Base-by-base conservation (phyloP, 208 protist species). In the Tritrichomonas foetus region DNA sequence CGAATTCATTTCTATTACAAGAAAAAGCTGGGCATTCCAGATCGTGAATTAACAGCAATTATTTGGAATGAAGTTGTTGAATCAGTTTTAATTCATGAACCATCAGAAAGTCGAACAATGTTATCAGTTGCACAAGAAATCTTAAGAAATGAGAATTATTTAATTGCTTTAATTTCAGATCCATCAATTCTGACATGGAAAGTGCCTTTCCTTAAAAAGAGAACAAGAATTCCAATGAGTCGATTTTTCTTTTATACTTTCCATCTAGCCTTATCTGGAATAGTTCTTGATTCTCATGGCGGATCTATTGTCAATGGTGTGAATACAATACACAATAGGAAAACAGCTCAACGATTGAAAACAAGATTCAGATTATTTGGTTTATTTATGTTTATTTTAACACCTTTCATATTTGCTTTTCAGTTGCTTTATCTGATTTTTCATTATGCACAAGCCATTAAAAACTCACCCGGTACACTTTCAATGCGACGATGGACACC, bases 51-150 rank as follows among this genome's bases (percentile, higher is more conserved):
- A 33, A 57, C 44, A 22, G 78, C 44, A 30, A 8, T 89, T 5
- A 33, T 44, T 57, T 89, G 78, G 78, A 89, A 33, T 61, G 78
- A 89, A 33, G 27, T 89, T 57, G 9, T 89, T 57, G 78, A 89
- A n/a, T 0, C 3, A 20, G 41, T 89, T 33, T 20, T 49, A 16
- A 16, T 20, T 1, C 33, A 57, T 33, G 78, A 89, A n/a, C 25
- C 11, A n/a, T 33, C 16, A 89, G 78, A 53, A 27, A 44, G 47
- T 16, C 33, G 25, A 8, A 53, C 78, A 53, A 39, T 49, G 25
- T 20, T 89, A 9, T 44, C 44, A 39, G 47, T 89, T 25, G 78
- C 78, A n/a, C 78, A 89, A 57, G 78, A 89, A 89, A 57, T 89
- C 1, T 89, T 89, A 89, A 0, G 78, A 61, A 22, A 53, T n/a